Base-by-base conservation (phyloP, 345 rosid species). In the Salix udensis region DNA sequence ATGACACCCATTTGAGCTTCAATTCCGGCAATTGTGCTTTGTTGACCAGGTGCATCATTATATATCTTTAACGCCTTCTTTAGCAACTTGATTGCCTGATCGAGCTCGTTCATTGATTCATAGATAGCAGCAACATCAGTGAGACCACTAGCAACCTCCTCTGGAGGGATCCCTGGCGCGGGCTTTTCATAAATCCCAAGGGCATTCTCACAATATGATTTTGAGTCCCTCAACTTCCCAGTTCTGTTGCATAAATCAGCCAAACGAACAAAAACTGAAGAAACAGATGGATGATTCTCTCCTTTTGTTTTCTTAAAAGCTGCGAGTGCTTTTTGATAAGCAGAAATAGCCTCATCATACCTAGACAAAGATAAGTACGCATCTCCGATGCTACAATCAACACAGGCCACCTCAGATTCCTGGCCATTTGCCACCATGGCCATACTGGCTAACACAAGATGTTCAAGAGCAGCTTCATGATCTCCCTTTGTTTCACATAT, bases 1-100 rank as follows among this genome's bases (percentile, higher is more conserved):
- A 96, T 84, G 76, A 92, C 98, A 70, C 99, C 99, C 85, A 96
- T 89, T 83, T 92, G 97, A 31, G 97, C 92, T 82, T 93, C 99
- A 19, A 93, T 90, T 71, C 98, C 99, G 23, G 98, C 97, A 67
- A 90, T 77, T 11, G 92, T 89, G 73, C 89, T 88, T 68, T 89
- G 98, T 68, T 91, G 94, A 31, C 98, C 94, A 6, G 90, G 96
- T 39, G 88, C 85, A 50, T 88, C 85, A 14, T 81, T 80, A 36
- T 85, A 90, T 39, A 90, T 78, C 80, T 89, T 91, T 70, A 89
- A 78, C 2, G 98, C 97, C 71, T 88, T 85, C 70, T 84, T 87
- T 5, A 96, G 86, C 68, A 93, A 60, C 85, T 85, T 92, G 48
- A 93, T 83, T 39, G 98, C 87, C 46, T 74, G 89, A 16, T 91